phyloP scores from a whole-genome alignment of 306 rosid genomes.

The Castanea mollissima region DNA sequence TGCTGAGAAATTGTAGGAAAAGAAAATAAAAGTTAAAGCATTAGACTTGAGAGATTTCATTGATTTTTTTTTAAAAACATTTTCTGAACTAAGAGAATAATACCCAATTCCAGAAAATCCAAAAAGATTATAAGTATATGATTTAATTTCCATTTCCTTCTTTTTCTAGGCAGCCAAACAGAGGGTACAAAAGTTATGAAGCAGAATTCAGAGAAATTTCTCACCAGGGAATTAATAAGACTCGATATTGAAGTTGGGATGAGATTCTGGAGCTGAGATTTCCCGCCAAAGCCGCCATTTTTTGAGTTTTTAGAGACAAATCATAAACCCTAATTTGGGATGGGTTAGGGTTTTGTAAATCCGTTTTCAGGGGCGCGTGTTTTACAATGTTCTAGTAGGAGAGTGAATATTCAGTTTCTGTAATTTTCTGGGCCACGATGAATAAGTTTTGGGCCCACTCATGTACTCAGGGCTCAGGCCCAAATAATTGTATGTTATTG shows the following conservation, averaged over 20 bases:
- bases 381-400: background rate
- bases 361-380: background rate
- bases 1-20: background rate
- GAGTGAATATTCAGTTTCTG: background rate
- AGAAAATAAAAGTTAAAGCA: background rate
- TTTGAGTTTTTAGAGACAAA: constrained; percentile 1
- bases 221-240: constrained; percentile 47
- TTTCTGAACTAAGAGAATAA: background rate
- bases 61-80: background rate
- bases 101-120: background rate
- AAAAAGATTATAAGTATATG: background rate
- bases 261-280: constrained; percentile 42
- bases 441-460: background rate
- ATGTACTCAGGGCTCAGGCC: background rate
- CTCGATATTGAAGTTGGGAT: constrained; percentile 33
- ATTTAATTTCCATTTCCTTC: background rate
- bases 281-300: constrained; percentile 56
- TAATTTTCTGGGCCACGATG: background rate
- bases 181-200: constrained; percentile 2
- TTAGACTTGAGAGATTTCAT: background rate
- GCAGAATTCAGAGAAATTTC: constrained; percentile 6
- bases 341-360: background rate
- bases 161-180: constrained; percentile 23
- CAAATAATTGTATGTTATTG: background rate
- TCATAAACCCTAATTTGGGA: background rate